Percentiles rank a stretch among this genome's conserved stretches.
These are phyloP conservation scores for Pleurotus citrinopileatus DNA, from an alignment of 768 basidiomycete genomes.

Conservation along the genomic window DNA sequence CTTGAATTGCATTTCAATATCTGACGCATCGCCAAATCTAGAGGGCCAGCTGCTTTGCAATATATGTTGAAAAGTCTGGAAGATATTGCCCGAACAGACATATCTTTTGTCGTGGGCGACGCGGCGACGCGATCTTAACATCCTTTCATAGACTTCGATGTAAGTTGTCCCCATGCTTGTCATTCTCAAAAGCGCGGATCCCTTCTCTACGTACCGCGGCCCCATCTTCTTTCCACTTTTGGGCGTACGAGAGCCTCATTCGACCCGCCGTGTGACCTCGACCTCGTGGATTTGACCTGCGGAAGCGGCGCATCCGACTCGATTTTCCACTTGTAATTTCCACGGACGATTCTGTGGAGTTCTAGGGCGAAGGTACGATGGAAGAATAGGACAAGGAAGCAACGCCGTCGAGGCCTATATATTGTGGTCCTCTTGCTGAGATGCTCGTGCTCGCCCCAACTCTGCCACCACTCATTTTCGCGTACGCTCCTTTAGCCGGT, in stretches of 20 bases:
- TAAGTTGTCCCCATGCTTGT: background rate
- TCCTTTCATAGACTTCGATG: background rate
- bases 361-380: conserved; percentile 4
- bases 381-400: background rate
- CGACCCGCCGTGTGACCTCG: background rate
- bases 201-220: conserved; percentile 5
- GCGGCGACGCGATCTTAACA: background rate
- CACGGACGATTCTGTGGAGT: conserved; percentile 2
- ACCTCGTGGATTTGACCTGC: background rate
- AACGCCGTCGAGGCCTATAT: background rate
- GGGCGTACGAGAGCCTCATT: background rate
- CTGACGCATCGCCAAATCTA: too few relatives aligned
- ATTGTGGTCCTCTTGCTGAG: background rate
- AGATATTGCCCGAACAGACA: too few relatives aligned
- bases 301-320: background rate
- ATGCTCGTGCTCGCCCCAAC: background rate
- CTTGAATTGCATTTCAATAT: background rate
- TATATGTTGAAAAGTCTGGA: too few relatives aligned
- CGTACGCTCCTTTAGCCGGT: background rate
- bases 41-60: too few relatives aligned
- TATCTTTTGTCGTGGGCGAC: too few relatives aligned
- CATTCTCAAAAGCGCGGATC: conserved; percentile 5
- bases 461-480: background rate
- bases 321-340: conserved; percentile 1
- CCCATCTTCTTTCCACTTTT: conserved; percentile 1